These are phyloP conservation scores for Pisolithus tinctorius DNA, from an alignment of 768 basidiomycete species.

Conservation along the genomic window DNA sequence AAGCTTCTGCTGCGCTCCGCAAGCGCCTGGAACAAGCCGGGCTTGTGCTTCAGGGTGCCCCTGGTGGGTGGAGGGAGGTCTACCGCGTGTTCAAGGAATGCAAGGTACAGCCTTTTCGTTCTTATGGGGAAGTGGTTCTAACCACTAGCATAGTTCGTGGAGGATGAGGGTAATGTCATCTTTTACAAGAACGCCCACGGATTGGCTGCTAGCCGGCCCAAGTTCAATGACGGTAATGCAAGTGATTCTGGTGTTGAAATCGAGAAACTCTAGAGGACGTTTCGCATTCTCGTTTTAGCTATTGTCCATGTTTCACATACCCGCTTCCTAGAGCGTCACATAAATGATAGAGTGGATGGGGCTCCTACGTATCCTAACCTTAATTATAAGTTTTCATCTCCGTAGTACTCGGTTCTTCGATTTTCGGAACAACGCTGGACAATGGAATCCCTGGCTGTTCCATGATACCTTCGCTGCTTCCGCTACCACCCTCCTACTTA, in stretches of 20 bases:
- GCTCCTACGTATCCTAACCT: background rate
- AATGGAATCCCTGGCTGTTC: background rate
- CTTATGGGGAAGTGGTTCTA: background rate
- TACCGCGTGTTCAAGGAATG: constrained; percentile 73
- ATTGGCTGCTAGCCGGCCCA: constrained; percentile 62
- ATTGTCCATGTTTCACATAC: background rate
- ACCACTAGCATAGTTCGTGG: constrained; percentile 60
- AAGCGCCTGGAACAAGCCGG: constrained; percentile 55
- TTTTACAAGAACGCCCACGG: constrained; percentile 90
- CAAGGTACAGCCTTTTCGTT: constrained; percentile 41
- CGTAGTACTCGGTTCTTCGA: background rate
- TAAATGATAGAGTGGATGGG: background rate
- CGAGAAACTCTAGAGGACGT: constrained; percentile 26
- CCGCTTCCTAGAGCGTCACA: background rate
- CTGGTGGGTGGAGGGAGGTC: constrained; percentile 75
- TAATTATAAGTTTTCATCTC: background rate
- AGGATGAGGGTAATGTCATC: constrained; percentile 85
- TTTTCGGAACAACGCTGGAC: too few relatives aligned
- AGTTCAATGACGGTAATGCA: constrained; percentile 50
- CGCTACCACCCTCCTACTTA: background rate
- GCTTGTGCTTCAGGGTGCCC: constrained; percentile 60
- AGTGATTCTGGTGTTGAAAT: constrained; percentile 67
- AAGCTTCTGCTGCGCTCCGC: constrained; percentile 81
- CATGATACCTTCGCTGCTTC: too few relatives aligned
- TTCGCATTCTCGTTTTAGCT: background rate